Evolutionary conservation across 1,139 yeast species (phyloP).

Genomic region (Scheffersomyces titani): DNA sequence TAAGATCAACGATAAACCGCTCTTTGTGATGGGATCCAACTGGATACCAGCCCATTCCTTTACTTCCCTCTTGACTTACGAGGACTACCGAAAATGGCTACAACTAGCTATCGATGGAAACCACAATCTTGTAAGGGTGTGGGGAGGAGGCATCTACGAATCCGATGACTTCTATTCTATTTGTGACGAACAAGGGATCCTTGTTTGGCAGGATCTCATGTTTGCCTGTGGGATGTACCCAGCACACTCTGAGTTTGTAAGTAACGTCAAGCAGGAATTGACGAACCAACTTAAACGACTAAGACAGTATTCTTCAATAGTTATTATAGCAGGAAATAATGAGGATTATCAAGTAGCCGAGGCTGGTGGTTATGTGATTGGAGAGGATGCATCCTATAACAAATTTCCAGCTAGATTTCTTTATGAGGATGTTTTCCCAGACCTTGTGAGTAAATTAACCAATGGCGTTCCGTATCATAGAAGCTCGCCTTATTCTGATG

Average conservation of each 20-base stretch:
- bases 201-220: slow-evolving; percentile 56
- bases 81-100: slow-evolving; percentile 38
- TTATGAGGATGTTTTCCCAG: slow-evolving; percentile 40
- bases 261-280: slow-evolving; percentile 32
- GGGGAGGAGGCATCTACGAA: slow-evolving; percentile 55
- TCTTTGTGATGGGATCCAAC: slow-evolving; percentile 41
- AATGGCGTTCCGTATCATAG: slow-evolving; percentile 35
- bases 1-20: slow-evolving; percentile 37
- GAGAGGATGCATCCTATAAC: slow-evolving; percentile 30
- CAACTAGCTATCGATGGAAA: slow-evolving; percentile 33
- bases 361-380: slow-evolving; percentile 27
- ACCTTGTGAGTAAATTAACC: slow-evolving; percentile 20
- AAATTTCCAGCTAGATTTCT: slow-evolving; percentile 41
- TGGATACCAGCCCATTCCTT: slow-evolving; percentile 53
- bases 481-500: slow-evolving; percentile 48
- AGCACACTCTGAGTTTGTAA: slow-evolving; percentile 25
- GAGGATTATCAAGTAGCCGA: slow-evolving; percentile 51
- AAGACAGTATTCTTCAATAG: slow-evolving; percentile 35
- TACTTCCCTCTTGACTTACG: slow-evolving; percentile 20
- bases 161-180: slow-evolving; percentile 38
- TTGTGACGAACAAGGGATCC: slow-evolving; percentile 44
- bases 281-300: slow-evolving; percentile 36
- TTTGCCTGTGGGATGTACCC: slow-evolving; percentile 56
- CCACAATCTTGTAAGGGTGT: slow-evolving; percentile 47
- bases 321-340: slow-evolving; percentile 43